A percentile compares a stretch with the other conserved stretches of the same genome.
Evolutionary conservation across 1,139 yeast species (phyloP).

Genomic region (Suhomyces wounanorum): DNA sequence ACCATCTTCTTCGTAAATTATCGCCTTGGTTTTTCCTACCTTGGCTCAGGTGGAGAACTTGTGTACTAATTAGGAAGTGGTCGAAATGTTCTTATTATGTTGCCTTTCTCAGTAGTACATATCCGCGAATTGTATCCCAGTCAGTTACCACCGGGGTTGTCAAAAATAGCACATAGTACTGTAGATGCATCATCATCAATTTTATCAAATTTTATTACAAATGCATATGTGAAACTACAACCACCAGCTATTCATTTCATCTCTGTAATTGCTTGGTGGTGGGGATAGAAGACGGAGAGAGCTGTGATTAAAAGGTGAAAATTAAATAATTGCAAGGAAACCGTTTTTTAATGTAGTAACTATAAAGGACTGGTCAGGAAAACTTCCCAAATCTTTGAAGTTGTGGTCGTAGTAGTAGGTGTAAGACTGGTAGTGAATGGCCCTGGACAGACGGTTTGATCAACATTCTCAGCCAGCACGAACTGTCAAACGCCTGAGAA

Average conservation of each 20-base stretch:
- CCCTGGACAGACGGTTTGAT: background rate
- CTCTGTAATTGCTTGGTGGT: background rate
- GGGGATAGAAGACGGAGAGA: background rate
- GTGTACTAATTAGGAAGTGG: constrained; percentile 8
- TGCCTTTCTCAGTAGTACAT: constrained; percentile 1
- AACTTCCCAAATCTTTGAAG: background rate
- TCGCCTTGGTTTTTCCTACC: background rate
- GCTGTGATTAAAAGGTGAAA: background rate
- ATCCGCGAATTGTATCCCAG: background rate
- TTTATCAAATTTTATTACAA: too few relatives aligned
- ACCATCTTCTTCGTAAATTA: background rate
- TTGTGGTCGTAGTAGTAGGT: too few relatives aligned
- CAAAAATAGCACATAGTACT: background rate
- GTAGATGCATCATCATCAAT: background rate
- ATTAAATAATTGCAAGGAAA: background rate
- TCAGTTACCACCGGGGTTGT: background rate
- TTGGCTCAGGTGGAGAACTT: background rate
- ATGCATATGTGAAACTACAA: background rate
- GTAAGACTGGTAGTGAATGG: background rate
- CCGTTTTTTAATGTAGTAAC: background rate
- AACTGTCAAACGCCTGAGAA: background rate
- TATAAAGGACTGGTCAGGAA: background rate
- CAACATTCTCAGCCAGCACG: background rate
- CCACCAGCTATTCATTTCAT: background rate
- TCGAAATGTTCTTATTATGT: background rate